Conservation (phyloP, 1,139 yeast genomes). For the Kazachstania sp. region DNA sequence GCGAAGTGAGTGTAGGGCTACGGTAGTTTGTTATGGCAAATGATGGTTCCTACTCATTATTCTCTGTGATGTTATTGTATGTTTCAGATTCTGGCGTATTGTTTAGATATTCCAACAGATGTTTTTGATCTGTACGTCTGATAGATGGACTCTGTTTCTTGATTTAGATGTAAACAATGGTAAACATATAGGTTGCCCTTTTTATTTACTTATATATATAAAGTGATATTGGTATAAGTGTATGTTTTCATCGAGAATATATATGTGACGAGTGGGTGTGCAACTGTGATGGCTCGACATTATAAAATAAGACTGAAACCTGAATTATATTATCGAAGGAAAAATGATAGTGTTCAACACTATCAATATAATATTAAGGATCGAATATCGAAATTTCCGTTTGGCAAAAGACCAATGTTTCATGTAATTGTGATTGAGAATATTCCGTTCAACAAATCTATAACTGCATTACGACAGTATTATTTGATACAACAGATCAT, state of each 20-base stretch:
- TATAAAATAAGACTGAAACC: slow-evolving; percentile 2
- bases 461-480: not conserved
- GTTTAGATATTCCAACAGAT: not conserved
- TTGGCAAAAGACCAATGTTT: not conserved
- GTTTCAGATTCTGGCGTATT: not conserved
- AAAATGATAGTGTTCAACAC: not conserved
- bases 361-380: not conserved
- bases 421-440: not conserved
- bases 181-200: not conserved
- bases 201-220: not conserved
- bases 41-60: too few species aligned
- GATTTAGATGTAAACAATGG: slow-evolving; percentile 1
- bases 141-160: not conserved
- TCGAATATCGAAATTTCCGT: not conserved
- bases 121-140: not conserved
- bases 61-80: not conserved
- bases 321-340: not conserved
- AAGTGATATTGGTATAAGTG: not conserved
- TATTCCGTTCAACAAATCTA: not conserved
- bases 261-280: not conserved
- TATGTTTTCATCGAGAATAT: not conserved
- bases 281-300: not conserved
- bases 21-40: too few species aligned
- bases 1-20: too few species aligned
- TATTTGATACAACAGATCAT: not conserved